Conservation (phyloP, 2,329 filamentous ascomycete genomes). For the Venturia asperata region DNA sequence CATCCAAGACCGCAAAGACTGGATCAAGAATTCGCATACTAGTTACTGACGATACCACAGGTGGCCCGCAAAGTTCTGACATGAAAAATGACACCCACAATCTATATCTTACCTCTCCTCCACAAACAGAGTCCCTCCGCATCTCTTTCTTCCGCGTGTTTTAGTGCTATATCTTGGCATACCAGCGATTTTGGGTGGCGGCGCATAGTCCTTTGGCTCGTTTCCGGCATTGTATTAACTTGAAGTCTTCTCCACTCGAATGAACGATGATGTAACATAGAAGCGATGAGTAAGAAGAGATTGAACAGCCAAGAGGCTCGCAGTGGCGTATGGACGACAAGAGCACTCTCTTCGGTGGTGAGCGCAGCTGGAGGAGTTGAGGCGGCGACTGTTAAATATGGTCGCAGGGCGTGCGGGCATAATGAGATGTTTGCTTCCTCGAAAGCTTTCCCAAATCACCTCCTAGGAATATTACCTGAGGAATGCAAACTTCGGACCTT, state of each 20-base stretch:
- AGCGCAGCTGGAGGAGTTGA: not conserved
- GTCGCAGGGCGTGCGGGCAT: not conserved
- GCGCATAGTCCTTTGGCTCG: conserved; percentile 2
- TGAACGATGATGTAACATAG: conserved; percentile 11
- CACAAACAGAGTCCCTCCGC: not conserved
- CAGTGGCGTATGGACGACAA: not conserved
- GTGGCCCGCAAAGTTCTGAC: conserved; percentile 15
- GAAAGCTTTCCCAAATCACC: conserved; percentile 20
- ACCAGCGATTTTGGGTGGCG: not conserved
- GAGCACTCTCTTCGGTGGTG: not conserved
- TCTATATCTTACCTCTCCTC: not conserved
- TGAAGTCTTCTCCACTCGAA: conserved; percentile 17
- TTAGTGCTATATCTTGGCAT: conserved; percentile 9
- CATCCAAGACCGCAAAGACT: not conserved
- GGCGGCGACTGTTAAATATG: not conserved
- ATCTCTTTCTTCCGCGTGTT: not conserved
- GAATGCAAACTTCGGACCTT: too few relatives aligned
- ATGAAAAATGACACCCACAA: not conserved
- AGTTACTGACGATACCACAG: not conserved
- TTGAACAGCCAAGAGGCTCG: not conserved
- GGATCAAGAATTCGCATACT: not conserved
- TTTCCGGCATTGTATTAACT: conserved; percentile 15
- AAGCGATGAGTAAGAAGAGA: not conserved
- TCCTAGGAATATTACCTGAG: too few relatives aligned
- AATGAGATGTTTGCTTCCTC: not conserved